Evolutionary conservation across 371 early-diverging fungal species (phyloP).

Genomic region (Chytridium lagenaria): DNA sequence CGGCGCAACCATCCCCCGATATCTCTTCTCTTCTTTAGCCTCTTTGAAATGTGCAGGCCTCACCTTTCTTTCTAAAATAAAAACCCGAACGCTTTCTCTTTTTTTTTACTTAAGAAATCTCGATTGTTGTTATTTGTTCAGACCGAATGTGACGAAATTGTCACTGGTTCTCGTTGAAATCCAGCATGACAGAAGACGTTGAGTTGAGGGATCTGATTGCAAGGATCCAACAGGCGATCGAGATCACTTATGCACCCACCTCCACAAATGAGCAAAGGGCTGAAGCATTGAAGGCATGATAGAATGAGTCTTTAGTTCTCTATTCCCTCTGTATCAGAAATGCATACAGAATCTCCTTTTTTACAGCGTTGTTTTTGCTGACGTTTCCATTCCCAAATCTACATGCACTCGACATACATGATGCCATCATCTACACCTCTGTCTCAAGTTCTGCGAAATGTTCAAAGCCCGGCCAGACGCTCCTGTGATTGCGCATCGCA

Average conservation of each 20-base stretch:
- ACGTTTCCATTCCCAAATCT: neutral
- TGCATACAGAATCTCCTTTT: neutral
- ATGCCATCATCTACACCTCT: neutral
- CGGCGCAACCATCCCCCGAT: too few relatives aligned
- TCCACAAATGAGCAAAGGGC: neutral
- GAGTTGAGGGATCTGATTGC: neutral
- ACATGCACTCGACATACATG: neutral
- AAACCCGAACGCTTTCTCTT: too few relatives aligned
- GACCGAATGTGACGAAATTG: too few relatives aligned
- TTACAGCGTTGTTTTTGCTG: neutral
- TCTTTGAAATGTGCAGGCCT: too few relatives aligned
- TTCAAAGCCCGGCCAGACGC: slow-evolving; percentile 4
- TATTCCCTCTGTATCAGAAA: neutral
- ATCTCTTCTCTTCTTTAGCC: too few relatives aligned
- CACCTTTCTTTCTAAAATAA: too few relatives aligned
- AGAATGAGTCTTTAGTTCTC: too few relatives aligned
- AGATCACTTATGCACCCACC: neutral
- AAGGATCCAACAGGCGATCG: neutral
- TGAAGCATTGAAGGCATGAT: neutral
- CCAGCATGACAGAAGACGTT: neutral
- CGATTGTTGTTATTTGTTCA: too few relatives aligned
- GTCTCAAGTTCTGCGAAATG: neutral
- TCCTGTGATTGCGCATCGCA: neutral
- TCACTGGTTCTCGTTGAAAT: neutral
- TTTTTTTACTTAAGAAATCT: too few relatives aligned